Percentiles rank a stretch among this genome's conserved stretches.
phyloP scores from a whole-genome alignment of 2,329 filamentous ascomycete genomes.

The Sporothrix variecibatus region DNA sequence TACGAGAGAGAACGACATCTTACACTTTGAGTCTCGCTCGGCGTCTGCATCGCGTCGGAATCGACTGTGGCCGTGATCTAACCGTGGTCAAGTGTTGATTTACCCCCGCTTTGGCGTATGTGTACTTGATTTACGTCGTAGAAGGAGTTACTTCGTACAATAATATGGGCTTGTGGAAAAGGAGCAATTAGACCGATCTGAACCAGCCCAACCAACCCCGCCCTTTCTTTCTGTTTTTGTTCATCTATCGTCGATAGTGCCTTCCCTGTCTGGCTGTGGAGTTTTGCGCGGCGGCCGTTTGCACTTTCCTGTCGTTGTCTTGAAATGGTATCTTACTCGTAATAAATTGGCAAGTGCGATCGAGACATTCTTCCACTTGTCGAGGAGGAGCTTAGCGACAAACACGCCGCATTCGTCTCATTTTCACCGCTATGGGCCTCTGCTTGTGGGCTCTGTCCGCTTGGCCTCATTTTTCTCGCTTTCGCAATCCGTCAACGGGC shows the following conservation, averaged over 20 bases:
- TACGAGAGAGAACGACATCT: background rate
- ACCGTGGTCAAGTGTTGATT: background rate
- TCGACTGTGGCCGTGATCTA: background rate
- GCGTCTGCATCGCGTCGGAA: slow-evolving; percentile 5
- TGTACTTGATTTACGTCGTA: too few species aligned
- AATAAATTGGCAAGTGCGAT: slow-evolving; percentile 6
- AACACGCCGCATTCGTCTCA: background rate
- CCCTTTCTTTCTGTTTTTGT: background rate
- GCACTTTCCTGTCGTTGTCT: background rate
- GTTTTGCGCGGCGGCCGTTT: background rate
- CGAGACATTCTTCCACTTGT: slow-evolving; percentile 13
- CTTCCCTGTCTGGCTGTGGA: background rate
- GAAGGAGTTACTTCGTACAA: background rate
- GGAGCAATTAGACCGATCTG: slow-evolving; percentile 4
- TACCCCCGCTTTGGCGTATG: background rate
- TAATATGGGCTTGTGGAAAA: background rate
- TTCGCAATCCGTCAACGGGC: background rate
- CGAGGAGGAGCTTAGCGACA: background rate
- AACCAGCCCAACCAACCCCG: background rate
- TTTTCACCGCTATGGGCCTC: background rate
- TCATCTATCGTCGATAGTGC: background rate
- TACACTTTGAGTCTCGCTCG: background rate
- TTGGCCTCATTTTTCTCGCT: background rate
- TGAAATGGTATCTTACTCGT: background rate
- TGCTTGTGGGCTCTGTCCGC: background rate